These are phyloP conservation scores for Chiua virens DNA, from an alignment of 768 basidiomycete genomes.

Conservation along the genomic window DNA sequence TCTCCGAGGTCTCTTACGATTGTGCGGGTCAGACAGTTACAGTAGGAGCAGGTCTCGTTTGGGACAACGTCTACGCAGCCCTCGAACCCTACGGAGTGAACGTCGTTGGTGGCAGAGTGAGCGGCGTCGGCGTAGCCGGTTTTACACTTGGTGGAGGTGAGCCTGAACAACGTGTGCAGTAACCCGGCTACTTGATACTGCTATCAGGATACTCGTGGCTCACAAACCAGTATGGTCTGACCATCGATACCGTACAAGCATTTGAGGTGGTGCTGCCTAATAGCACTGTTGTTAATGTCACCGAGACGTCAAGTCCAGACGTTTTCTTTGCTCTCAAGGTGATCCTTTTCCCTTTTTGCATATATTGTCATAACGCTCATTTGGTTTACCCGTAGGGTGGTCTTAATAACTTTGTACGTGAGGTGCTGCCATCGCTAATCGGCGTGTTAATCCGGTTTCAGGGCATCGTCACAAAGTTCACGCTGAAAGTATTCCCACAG, in stretches of 20 bases:
- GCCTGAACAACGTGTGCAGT: background rate
- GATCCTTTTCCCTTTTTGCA: background rate
- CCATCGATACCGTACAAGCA: constrained; percentile 51
- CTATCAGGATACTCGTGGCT: constrained; percentile 37
- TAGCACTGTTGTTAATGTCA: constrained; percentile 41
- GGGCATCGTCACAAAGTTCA: constrained; percentile 63
- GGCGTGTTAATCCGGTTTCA: constrained; percentile 7
- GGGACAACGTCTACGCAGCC: constrained; percentile 62
- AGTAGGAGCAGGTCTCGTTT: constrained; percentile 45
- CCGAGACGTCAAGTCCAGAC: constrained; percentile 32
- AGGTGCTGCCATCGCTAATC: background rate
- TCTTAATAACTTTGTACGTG: constrained; percentile 54
- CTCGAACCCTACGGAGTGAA: constrained; percentile 50
- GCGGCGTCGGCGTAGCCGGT: constrained; percentile 59
- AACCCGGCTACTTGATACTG: background rate
- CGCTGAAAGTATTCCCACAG: constrained; percentile 54
- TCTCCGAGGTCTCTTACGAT: constrained; percentile 42
- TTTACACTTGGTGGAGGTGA: constrained; percentile 57
- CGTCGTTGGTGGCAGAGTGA: constrained; percentile 54
- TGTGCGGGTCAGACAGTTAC: constrained; percentile 36
- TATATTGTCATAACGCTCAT: background rate
- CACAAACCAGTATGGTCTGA: constrained; percentile 61
- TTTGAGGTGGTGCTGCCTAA: constrained; percentile 53
- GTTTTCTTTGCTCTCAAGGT: constrained; percentile 49
- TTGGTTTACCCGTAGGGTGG: constrained; percentile 45